Evolutionary conservation across 2,329 filamentous ascomycete species (phyloP), one percentile per base, ranked within the genome.

Genomic region (Diaporthe sp.): DNA sequence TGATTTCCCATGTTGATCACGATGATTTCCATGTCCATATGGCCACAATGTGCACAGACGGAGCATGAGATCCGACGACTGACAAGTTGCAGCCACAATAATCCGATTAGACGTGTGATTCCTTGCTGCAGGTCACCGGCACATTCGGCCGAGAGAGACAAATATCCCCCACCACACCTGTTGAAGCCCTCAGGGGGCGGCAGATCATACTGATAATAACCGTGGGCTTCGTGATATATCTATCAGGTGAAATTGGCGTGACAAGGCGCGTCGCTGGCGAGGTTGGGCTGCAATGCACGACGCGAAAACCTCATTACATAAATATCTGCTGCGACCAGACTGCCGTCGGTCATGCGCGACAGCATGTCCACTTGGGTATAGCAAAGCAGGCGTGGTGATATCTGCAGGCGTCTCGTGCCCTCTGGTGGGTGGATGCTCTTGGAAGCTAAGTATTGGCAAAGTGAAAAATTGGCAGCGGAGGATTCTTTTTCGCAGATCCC

Each of bases 1-100:
- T 20, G 65, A 68, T 53, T 39, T 22, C 60, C 60, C 39, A 65
- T 65, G 39, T 22, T 67, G 63, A 67, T 67, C 63, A 37, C 51
- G 44, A 67, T 44, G 39, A 65, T 34, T n/a, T 12, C 25, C 61
- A 28, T 39, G 22, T 8, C n/a, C 39, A 20, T 3, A 20, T 3
- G 60, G 20, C 60, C 13, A 28, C 60, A 28, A 42, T 17, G 4
- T 61, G 37, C 22, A n/a, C 37, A 37, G 37, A 42, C 20, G 58
- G 58, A 34, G 13, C 37, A 25, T 42, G 22, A 61, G 37, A 42
- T 25, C 37, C 58, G 37, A 42, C 22, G 22, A 58, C 55, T 37
- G 55, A 37, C 55, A 31, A n/a, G 25, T 28, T 57, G 28, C 22
- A 39, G 57, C 57, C 8, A 6, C 57, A 9, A 60, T 34, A 25